A percentile compares a stretch with the other conserved stretches of the same genome.
These are phyloP conservation scores for Mycena olivaceomarginata DNA, from an alignment of 768 basidiomycete species.

Conservation along the genomic window DNA sequence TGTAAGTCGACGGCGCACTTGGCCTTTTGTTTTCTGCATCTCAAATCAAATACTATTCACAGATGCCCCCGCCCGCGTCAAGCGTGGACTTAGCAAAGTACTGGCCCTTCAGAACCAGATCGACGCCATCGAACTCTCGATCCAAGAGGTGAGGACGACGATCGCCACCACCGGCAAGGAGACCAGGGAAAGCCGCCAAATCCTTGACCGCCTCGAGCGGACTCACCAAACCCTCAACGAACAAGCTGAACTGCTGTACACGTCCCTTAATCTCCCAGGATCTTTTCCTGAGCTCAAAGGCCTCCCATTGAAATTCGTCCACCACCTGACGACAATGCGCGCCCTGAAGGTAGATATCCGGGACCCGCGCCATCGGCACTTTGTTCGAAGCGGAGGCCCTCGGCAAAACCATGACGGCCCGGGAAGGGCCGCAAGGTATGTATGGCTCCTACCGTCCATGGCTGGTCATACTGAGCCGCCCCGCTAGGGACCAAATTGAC, in stretches of 20 bases:
- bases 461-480: not conserved
- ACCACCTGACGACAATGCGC: slow-evolving; percentile 54
- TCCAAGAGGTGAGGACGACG: slow-evolving; percentile 33
- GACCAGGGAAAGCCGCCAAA: not conserved
- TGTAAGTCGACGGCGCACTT: slow-evolving; percentile 40
- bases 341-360: slow-evolving; percentile 63
- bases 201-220: slow-evolving; percentile 46
- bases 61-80: slow-evolving; percentile 54
- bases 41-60: not conserved
- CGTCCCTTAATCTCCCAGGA: slow-evolving; percentile 56
- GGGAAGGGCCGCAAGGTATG: too few relatives aligned
- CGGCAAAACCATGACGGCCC: not conserved
- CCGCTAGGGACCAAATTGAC: slow-evolving; percentile 56
- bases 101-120: slow-evolving; percentile 54
- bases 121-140: slow-evolving; percentile 48
- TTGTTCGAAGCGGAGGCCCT: slow-evolving; percentile 62
- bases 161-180: slow-evolving; percentile 27
- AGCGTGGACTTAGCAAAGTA: slow-evolving; percentile 56
- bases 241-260: slow-evolving; percentile 56
- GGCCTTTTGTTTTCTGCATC: not conserved
- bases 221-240: slow-evolving; percentile 46
- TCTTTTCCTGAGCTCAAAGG: slow-evolving; percentile 56
- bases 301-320: slow-evolving; percentile 53
- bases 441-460: too few relatives aligned
- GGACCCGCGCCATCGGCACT: slow-evolving; percentile 53